Evolutionary conservation across 163 green algal genomes (phyloP).

Genomic region (Prototheca wickerhamii): DNA sequence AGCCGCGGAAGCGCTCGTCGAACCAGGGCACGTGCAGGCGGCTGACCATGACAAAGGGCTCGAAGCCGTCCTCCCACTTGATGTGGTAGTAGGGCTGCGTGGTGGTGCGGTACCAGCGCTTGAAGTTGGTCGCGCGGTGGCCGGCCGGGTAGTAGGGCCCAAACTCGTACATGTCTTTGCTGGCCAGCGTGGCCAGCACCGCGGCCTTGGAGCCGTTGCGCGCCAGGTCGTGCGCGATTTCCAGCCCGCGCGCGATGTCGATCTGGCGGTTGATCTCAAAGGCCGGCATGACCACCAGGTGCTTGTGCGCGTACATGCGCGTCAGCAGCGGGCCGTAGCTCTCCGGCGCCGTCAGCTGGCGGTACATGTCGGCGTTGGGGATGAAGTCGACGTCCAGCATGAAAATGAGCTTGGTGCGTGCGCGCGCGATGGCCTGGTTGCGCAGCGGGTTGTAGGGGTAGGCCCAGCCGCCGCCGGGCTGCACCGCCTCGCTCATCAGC

Average conservation of each 20-base stretch:
- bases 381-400: constrained; percentile 19
- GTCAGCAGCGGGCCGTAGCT: not conserved
- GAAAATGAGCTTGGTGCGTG: constrained; percentile 5
- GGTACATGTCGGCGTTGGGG: not conserved
- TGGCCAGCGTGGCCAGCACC: constrained; percentile 15
- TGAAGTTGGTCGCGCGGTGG: constrained; percentile 12
- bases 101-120: constrained; percentile 2
- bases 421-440: constrained; percentile 15
- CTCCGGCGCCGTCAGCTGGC: not conserved
- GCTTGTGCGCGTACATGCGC: not conserved
- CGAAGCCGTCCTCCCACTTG: constrained; percentile 10
- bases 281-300: constrained; percentile 5
- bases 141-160: constrained; percentile 21
- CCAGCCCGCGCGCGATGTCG: not conserved
- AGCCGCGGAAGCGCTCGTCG: constrained; percentile 30
- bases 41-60: constrained; percentile 26
- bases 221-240: not conserved
- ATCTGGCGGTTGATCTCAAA: constrained; percentile 2
- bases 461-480: not conserved
- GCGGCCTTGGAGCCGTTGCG: constrained; percentile 8
- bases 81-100: constrained; percentile 11
- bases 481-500: not conserved
- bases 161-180: constrained; percentile 17
- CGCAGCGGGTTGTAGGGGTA: constrained; percentile 17
- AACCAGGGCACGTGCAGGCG: constrained; percentile 19